phyloP scores from a whole-genome alignment of 441 rosid genomes.

The Euphorbia corollata region DNA sequence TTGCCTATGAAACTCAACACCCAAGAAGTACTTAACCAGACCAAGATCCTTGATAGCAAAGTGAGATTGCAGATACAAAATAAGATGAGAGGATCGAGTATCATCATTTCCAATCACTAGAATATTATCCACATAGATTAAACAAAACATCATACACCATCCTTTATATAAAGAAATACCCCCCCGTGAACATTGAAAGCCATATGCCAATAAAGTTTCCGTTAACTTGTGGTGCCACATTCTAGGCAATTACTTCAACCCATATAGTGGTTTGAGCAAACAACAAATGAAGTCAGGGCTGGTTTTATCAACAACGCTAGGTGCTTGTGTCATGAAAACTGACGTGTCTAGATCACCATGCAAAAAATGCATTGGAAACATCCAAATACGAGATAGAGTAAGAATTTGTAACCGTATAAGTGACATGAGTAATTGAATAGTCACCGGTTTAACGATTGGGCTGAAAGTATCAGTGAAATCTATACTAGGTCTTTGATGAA shows the following conservation, averaged over 20 bases:
- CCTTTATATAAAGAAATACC: not conserved
- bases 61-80: not conserved
- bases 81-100: too few relatives aligned
- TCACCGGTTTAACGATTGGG: not conserved
- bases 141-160: not conserved
- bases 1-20: not conserved
- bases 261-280: not conserved
- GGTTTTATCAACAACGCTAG: not conserved
- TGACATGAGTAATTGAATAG: not conserved
- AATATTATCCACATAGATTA: not conserved
- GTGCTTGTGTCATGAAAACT: not conserved
- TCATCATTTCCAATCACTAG: not conserved
- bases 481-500: not conserved
- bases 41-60: not conserved
- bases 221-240: not conserved
- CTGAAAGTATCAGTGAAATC: not conserved
- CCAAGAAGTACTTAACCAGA: not conserved
- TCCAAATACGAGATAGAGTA: not conserved
- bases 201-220: not conserved
- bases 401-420: not conserved
- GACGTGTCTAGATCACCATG: not conserved
- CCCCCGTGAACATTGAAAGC: not conserved
- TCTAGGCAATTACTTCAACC: not conserved
- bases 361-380: not conserved
- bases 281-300: not conserved